phyloP scores from a whole-genome alignment of 139 green algal species.

The Chlorella sp. region DNA sequence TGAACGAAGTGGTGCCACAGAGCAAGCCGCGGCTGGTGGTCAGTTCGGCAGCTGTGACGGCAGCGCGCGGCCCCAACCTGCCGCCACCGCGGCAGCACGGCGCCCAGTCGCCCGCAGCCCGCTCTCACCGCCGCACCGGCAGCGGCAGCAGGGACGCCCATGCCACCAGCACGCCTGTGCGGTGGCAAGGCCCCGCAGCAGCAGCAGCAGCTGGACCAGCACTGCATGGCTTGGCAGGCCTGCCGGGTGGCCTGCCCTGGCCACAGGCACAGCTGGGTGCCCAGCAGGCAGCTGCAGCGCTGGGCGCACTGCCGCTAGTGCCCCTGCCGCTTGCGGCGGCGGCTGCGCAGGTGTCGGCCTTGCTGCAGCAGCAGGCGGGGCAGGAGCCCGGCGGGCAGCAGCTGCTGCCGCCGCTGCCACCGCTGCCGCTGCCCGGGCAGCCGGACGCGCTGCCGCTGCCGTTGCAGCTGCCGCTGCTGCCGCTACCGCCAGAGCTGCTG shows the following conservation, averaged over 20 bases:
- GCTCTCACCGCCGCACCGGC: neutral
- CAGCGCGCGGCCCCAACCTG: neutral
- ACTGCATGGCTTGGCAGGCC: neutral
- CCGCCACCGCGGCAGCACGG: neutral
- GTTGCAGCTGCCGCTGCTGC: neutral
- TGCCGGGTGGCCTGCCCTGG: neutral
- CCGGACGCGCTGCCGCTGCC: neutral
- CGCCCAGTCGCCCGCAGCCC: too few relatives aligned
- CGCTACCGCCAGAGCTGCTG: too few relatives aligned
- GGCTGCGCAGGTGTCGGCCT: constrained; percentile 6
- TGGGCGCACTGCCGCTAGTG: neutral
- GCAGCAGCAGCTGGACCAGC: neutral
- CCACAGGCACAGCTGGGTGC: neutral
- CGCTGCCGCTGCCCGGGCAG: neutral
- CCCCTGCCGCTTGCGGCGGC: neutral
- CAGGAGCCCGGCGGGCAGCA: neutral
- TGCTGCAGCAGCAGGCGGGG: constrained; percentile 19
- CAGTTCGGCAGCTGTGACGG: constrained; percentile 13
- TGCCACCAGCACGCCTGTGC: neutral
- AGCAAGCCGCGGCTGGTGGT: constrained; percentile 46
- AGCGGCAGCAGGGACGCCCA: neutral
- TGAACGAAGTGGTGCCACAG: constrained; percentile 24
- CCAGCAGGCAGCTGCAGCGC: neutral
- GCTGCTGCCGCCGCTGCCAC: neutral
- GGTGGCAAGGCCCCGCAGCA: neutral